A percentile compares a stretch with the other conserved stretches of the same genome.
Evolutionary conservation across 2,329 filamentous ascomycete species (phyloP).

Genomic region (Myriosclerotinia curreyana): DNA sequence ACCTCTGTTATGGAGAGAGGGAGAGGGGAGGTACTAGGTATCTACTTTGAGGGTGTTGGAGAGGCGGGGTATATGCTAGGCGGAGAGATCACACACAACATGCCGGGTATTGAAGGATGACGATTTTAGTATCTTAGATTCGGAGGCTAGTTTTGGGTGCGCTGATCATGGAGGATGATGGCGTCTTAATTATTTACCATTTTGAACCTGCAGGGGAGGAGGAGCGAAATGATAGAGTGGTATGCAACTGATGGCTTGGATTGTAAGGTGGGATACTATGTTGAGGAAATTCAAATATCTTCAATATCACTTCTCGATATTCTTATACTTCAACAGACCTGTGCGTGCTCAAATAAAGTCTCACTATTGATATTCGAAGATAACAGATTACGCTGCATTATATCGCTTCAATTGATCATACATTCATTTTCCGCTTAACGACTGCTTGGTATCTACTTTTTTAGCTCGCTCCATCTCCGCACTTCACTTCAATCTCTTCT

Average conservation of each 20-base stretch:
- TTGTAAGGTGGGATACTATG: not conserved
- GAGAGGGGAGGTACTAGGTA: not conserved
- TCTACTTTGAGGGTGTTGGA: too few relatives aligned
- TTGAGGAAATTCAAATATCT: not conserved
- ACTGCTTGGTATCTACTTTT: slow-evolving; percentile 3
- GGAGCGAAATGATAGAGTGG: too few relatives aligned
- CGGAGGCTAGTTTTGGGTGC: not conserved
- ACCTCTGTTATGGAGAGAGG: not conserved
- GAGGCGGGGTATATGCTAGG: not conserved
- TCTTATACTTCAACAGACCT: not conserved
- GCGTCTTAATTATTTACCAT: not conserved
- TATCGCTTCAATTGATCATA: not conserved
- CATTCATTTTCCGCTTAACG: not conserved
- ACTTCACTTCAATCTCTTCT: slow-evolving; percentile 61
- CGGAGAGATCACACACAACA: not conserved
- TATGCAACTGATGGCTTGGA: not conserved
- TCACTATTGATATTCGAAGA: not conserved
- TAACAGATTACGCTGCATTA: not conserved
- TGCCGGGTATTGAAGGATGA: not conserved
- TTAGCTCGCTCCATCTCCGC: not conserved
- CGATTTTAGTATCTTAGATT: not conserved
- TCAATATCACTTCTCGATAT: not conserved
- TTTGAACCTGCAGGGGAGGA: not conserved
- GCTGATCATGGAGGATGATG: not conserved
- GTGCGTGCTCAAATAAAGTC: not conserved